Percentiles rank a stretch among this genome's conserved stretches.
phyloP scores from a whole-genome alignment of 2,329 filamentous ascomycete genomes.

The Nemania bipapillata region DNA sequence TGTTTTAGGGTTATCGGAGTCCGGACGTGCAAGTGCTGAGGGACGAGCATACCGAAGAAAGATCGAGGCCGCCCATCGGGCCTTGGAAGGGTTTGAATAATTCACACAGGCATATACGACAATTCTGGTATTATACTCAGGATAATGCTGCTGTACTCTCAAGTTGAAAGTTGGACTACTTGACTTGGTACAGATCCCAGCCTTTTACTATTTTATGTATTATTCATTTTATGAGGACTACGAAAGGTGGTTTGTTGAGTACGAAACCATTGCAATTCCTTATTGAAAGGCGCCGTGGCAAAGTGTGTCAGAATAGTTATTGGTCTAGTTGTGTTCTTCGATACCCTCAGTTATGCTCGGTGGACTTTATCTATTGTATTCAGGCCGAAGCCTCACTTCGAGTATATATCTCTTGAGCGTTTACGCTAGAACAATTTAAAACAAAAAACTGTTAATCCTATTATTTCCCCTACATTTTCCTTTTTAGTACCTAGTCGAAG shows the following conservation, averaged over 20 bases:
- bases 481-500: too few relatives aligned
- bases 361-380: conserved; percentile 22
- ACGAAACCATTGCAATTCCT: conserved; percentile 35
- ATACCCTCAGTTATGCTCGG: conserved; percentile 36
- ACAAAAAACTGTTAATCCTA: background rate
- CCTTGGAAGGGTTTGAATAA: conserved; percentile 75
- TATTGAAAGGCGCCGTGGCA: conserved; percentile 22
- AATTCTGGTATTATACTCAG: conserved; percentile 13
- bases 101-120: background rate
- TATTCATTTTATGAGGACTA: conserved; percentile 28
- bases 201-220: conserved; percentile 24
- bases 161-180: background rate
- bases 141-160: conserved; percentile 9
- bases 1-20: conserved; percentile 67
- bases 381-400: conserved; percentile 21
- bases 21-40: conserved; percentile 65
- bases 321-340: conserved; percentile 28
- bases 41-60: conserved; percentile 73
- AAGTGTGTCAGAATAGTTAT: conserved; percentile 23
- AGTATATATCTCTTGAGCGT: conserved; percentile 19
- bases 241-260: conserved; percentile 29
- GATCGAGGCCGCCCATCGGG: conserved; percentile 77
- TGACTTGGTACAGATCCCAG: conserved; percentile 12
- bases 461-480: background rate
- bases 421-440: background rate